phyloP scores from a whole-genome alignment of 2,329 filamentous ascomycete genomes.

The Metarhizium album region DNA sequence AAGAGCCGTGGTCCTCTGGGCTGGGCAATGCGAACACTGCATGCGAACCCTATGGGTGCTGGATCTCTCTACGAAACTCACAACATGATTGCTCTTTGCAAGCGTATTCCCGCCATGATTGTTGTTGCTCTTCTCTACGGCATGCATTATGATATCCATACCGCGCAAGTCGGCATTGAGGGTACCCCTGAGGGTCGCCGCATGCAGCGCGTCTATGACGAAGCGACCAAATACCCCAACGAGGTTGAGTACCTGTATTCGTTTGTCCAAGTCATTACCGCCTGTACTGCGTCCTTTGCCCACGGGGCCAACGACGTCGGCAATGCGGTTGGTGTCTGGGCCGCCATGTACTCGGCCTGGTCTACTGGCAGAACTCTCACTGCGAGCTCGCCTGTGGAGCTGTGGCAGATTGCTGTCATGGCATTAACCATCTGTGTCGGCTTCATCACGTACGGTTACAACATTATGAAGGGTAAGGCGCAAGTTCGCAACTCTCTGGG shows the following conservation, averaged over 20 bases:
- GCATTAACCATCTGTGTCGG: constrained; percentile 53
- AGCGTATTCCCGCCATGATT: constrained; percentile 59
- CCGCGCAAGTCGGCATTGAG: constrained; percentile 10
- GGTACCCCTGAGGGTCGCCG: constrained; percentile 13
- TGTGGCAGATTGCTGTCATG: constrained; percentile 69
- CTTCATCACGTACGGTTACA: constrained; percentile 67
- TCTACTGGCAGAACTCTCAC: constrained; percentile 47
- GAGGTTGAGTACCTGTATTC: constrained; percentile 56
- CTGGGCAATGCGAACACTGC: constrained; percentile 72
- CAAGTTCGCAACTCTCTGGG: background rate
- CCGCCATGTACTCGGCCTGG: constrained; percentile 60
- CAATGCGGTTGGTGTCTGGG: constrained; percentile 60
- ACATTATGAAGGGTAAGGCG: constrained; percentile 65
- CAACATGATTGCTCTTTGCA: constrained; percentile 54
- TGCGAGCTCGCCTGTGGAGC: constrained; percentile 54
- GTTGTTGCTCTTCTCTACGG: constrained; percentile 59
- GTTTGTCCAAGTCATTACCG: constrained; percentile 55
- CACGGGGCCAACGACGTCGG: constrained; percentile 72
- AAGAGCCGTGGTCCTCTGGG: constrained; percentile 57
- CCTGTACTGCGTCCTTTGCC: constrained; percentile 62
- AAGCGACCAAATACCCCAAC: constrained; percentile 52
- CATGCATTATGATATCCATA: constrained; percentile 71
- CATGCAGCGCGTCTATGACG: constrained; percentile 46
- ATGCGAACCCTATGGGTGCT: constrained; percentile 59
- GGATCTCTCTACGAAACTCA: constrained; percentile 64